Conservation (phyloP, 192 early-diverging fungal genomes). For the Chytriomyces sp. region DNA sequence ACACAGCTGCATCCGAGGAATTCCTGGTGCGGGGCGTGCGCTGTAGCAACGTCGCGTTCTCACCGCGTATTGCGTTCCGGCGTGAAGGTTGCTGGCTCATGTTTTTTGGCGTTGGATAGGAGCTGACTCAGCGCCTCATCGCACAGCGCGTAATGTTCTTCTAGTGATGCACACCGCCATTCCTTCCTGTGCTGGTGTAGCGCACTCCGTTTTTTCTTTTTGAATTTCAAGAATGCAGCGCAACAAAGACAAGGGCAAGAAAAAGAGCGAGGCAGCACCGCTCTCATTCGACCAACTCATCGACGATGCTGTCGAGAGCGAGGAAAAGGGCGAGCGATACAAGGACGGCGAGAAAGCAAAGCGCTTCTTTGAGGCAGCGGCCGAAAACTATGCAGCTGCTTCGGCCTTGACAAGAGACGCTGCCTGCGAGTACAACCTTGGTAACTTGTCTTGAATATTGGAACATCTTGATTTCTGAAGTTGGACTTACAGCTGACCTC, state of each 20-base stretch:
- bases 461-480: constrained; percentile 17
- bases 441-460: constrained; percentile 40
- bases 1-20: too few relatives aligned
- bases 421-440: constrained; percentile 72
- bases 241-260: neutral
- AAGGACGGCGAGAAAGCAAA: constrained; percentile 67
- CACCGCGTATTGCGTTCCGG: too few relatives aligned
- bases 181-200: too few relatives aligned
- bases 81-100: too few relatives aligned
- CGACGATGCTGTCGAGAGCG: constrained; percentile 35
- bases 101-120: too few relatives aligned
- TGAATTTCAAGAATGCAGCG: neutral
- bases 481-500: constrained; percentile 53
- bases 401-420: constrained; percentile 54
- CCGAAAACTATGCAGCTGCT: constrained; percentile 69
- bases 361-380: constrained; percentile 69
- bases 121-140: too few relatives aligned
- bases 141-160: too few relatives aligned
- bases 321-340: constrained; percentile 71
- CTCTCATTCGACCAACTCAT: constrained; percentile 22
- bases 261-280: constrained; percentile 1
- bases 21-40: too few relatives aligned
- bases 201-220: too few relatives aligned
- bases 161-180: too few relatives aligned
- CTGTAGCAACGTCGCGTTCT: too few relatives aligned